Evolutionary conservation across 1,139 yeast species (phyloP).

Genomic region (Sugiyamaella xylanicola): DNA sequence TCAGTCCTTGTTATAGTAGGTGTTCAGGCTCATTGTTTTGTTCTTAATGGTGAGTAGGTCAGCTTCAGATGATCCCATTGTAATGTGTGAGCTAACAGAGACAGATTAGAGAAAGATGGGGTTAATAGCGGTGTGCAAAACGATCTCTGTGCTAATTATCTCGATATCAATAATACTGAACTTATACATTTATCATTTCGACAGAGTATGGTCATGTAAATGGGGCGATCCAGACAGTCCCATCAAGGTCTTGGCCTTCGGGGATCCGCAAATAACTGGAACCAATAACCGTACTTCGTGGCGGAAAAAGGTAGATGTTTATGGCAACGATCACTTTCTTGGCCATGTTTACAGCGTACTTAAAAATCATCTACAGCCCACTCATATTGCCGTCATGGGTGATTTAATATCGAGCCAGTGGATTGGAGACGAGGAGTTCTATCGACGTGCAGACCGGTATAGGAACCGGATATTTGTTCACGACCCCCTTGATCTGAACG

Average conservation of each 20-base stretch:
- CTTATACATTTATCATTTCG: slow-evolving; percentile 31
- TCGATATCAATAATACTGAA: slow-evolving; percentile 21
- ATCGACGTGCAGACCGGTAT: slow-evolving; percentile 71
- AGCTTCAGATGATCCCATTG: too few species aligned
- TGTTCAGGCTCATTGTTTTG: too few species aligned
- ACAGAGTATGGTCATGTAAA: slow-evolving; percentile 36
- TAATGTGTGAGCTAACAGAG: too few species aligned
- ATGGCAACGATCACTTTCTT: slow-evolving; percentile 83
- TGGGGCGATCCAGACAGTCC: slow-evolving; percentile 29
- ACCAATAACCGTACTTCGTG: slow-evolving; percentile 72
- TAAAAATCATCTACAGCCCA: slow-evolving; percentile 65
- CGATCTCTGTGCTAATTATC: not conserved
- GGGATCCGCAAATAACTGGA: slow-evolving; percentile 97
- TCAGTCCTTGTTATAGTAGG: too few species aligned
- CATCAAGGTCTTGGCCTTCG: slow-evolving; percentile 61
- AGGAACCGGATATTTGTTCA: slow-evolving; percentile 45
- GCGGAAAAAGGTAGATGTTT: slow-evolving; percentile 75
- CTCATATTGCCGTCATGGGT: slow-evolving; percentile 87
- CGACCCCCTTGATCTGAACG: slow-evolving; percentile 40
- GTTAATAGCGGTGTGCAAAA: not conserved
- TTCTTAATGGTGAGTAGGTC: too few species aligned
- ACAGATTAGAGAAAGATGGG: slow-evolving; percentile 1
- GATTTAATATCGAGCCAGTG: slow-evolving; percentile 95
- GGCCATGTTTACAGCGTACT: slow-evolving; percentile 78
- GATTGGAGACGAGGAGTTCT: slow-evolving; percentile 86